These are phyloP conservation scores for Thielaviopsis ethacetica DNA, from an alignment of 2,329 filamentous ascomycete genomes.

Conservation along the genomic window DNA sequence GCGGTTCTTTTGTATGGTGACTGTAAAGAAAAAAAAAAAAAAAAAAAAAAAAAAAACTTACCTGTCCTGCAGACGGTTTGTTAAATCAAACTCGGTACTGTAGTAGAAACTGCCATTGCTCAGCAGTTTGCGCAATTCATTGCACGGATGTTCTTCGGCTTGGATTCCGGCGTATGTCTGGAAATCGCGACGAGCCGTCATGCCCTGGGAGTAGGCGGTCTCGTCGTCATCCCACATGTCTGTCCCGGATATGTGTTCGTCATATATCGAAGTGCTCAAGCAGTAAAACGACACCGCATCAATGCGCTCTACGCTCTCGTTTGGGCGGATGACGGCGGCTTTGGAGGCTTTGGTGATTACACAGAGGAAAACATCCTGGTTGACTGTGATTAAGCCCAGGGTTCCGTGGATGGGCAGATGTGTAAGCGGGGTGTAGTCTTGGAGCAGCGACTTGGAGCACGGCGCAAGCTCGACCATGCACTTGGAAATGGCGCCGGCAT, in stretches of 20 bases:
- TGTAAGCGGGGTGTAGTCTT: conserved; percentile 61
- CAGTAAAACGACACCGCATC: conserved; percentile 83
- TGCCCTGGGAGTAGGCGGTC: conserved; percentile 29
- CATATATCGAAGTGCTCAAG: conserved; percentile 72
- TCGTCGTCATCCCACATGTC: conserved; percentile 37
- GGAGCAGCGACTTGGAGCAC: conserved; percentile 46
- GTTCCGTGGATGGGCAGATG: conserved; percentile 68
- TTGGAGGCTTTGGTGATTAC: conserved; percentile 67
- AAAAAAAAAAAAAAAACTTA: conserved; percentile 20
- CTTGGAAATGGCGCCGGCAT: conserved; percentile 32
- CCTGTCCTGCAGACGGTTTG: conserved; percentile 81
- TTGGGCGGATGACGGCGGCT: conserved; percentile 68
- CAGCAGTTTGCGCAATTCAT: conserved; percentile 79
- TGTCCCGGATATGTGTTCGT: conserved; percentile 45
- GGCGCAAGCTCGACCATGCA: conserved; percentile 83
- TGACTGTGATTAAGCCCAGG: conserved; percentile 69
- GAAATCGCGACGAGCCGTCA: conserved; percentile 16
- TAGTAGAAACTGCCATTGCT: conserved; percentile 95
- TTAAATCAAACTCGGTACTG: conserved; percentile 94
- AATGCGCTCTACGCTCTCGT: conserved; percentile 81
- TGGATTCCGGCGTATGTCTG: conserved; percentile 19
- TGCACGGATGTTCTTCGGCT: conserved; percentile 72
- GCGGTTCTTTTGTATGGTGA: not conserved
- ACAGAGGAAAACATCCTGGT: conserved; percentile 75
- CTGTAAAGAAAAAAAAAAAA: conserved; percentile 13